Conservation (phyloP, 2,329 filamentous ascomycete species). For the Talaromyces verruculosus region DNA sequence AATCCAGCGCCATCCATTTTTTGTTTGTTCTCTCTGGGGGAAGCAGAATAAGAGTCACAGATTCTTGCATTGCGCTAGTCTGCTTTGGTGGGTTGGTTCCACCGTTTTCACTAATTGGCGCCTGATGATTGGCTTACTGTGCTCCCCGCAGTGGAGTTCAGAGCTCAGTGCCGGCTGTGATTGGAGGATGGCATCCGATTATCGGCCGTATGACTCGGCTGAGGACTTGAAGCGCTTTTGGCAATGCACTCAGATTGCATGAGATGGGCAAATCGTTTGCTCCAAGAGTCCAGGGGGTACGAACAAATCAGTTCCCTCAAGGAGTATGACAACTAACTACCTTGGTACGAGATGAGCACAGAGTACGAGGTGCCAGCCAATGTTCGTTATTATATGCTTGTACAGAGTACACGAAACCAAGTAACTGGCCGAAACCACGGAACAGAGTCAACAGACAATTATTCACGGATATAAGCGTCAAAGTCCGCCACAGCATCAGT, state of each 20-base stretch:
- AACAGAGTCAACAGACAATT: neutral
- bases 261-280: neutral
- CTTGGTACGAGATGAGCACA: neutral
- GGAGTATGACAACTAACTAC: neutral
- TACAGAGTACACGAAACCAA: neutral
- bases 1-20: slow-evolving; percentile 1
- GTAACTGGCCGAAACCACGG: neutral
- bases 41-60: slow-evolving; percentile 1
- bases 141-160: neutral
- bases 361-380: neutral
- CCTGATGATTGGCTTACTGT: neutral
- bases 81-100: neutral
- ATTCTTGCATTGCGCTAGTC: neutral
- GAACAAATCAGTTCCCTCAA: neutral
- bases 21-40: slow-evolving; percentile 5
- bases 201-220: slow-evolving; percentile 19
- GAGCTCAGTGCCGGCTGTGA: slow-evolving; percentile 3
- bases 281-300: neutral
- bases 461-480: slow-evolving; percentile 1
- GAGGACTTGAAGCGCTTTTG: neutral
- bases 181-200: slow-evolving; percentile 23
- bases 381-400: neutral
- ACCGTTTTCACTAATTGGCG: neutral
- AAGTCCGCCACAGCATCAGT: neutral
- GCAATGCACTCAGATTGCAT: neutral